phyloP scores from a whole-genome alignment of 345 rosid genomes.

The Fremontodendron californicum region DNA sequence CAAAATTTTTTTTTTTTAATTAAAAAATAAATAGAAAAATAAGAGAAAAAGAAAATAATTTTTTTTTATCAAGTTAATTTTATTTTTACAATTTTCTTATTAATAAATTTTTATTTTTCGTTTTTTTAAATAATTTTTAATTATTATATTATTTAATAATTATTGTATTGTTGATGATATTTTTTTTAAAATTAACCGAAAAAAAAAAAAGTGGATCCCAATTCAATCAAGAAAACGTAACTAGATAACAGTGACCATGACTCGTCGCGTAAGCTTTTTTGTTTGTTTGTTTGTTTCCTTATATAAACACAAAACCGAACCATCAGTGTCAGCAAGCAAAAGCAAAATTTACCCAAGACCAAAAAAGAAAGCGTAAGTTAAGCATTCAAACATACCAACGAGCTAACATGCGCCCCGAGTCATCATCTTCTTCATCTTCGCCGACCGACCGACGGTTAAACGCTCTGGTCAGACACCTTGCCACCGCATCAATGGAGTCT shows the following conservation, averaged over 20 bases:
- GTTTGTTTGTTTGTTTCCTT: background rate
- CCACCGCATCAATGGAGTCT: slow-evolving; percentile 12
- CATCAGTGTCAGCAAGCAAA: background rate
- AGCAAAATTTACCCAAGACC: background rate
- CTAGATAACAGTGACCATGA: slow-evolving; percentile 1
- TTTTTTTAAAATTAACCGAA: too few species aligned
- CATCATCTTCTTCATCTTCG: slow-evolving; percentile 31
- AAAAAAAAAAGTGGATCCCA: slow-evolving; percentile 3
- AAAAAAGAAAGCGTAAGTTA: background rate
- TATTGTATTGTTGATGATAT: too few species aligned
- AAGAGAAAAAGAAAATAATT: too few species aligned
- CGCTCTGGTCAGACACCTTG: slow-evolving; percentile 46
- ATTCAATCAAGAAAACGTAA: background rate
- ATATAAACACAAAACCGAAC: background rate
- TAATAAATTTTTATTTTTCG: too few species aligned
- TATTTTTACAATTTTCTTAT: too few species aligned
- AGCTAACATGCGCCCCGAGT: slow-evolving; percentile 10
- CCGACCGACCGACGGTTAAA: slow-evolving; percentile 46
- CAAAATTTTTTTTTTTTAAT: too few species aligned
- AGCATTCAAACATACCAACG: slow-evolving; percentile 2
- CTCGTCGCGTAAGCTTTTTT: slow-evolving; percentile 8
- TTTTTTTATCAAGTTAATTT: too few species aligned
- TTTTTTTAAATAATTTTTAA: too few species aligned
- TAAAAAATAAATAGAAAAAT: too few species aligned
- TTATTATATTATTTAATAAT: too few species aligned